Percentiles rank a stretch among this genome's conserved stretches.
Conservation (phyloP, 139 green algal species). For the Chlamydomonas schloesseri region DNA sequence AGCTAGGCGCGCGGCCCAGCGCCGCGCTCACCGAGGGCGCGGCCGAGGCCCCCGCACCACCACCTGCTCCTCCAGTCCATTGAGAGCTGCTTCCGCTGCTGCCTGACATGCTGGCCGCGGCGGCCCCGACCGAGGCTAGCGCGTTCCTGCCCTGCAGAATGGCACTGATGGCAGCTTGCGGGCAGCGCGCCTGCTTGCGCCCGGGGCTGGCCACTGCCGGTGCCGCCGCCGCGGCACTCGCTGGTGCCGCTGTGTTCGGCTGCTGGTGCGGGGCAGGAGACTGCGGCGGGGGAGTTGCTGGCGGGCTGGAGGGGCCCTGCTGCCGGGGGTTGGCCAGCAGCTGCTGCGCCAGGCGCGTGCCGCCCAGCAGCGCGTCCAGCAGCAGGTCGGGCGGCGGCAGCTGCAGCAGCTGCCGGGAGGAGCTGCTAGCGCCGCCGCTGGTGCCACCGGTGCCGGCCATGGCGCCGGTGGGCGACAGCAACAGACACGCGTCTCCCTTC, state of each 20-base stretch:
- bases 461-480: neutral
- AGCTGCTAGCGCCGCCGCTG: neutral
- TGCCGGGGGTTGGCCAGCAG: neutral
- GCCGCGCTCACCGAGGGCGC: too few species aligned
- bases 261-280: too few species aligned
- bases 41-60: too few species aligned
- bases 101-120: neutral
- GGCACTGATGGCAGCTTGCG: neutral
- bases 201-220: too few species aligned
- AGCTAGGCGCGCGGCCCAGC: neutral
- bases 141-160: slow-evolving; percentile 20
- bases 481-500: slow-evolving; percentile 30
- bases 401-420: neutral
- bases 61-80: too few species aligned
- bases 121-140: neutral
- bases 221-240: too few species aligned
- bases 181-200: neutral
- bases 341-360: neutral
- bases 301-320: too few species aligned
- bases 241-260: too few species aligned
- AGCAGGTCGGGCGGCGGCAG: neutral
- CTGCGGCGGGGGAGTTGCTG: too few species aligned
- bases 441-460: neutral
- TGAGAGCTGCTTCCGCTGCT: too few species aligned
- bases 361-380: neutral